Conservation (phyloP, 495 filamentous ascomycete species). For the Tirmania nivea region DNA sequence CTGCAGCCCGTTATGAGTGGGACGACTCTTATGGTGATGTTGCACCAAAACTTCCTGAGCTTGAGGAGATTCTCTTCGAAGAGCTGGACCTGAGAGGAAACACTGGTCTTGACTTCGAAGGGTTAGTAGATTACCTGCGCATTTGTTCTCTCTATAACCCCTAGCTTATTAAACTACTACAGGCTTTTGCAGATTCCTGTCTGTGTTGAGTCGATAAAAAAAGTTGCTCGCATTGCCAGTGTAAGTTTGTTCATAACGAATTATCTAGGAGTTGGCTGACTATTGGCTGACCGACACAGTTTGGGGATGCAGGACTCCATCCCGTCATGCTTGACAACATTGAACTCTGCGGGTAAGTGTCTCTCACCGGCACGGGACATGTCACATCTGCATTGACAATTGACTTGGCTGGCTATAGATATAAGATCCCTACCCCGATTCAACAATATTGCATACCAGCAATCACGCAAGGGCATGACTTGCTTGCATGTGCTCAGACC, state of each 20-base stretch:
- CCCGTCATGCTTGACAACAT: conserved; percentile 65
- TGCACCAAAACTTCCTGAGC: conserved; percentile 39
- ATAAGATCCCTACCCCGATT: conserved; percentile 55
- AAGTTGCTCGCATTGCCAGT: conserved; percentile 30
- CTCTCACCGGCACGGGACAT: not conserved
- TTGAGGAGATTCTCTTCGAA: conserved; percentile 57
- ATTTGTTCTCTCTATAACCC: too few relatives aligned
- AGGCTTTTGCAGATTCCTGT: conserved; percentile 38
- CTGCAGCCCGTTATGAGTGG: conserved; percentile 58
- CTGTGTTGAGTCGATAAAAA: conserved; percentile 32
- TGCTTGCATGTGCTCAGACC: conserved; percentile 79
- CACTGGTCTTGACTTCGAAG: conserved; percentile 28
- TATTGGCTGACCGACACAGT: conserved; percentile 22
- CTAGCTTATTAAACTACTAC: too few relatives aligned
- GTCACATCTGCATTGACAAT: too few relatives aligned
- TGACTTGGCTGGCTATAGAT: conserved; percentile 14
- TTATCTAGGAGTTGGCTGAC: not conserved
- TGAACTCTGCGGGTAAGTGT: conserved; percentile 33
- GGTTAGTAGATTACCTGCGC: conserved; percentile 18
- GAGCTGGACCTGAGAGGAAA: conserved; percentile 22
- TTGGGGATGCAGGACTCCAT: conserved; percentile 62
- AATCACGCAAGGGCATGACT: conserved; percentile 45
- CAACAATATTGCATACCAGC: conserved; percentile 68
- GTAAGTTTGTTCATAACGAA: conserved; percentile 16
- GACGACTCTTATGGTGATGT: conserved; percentile 68